These are phyloP conservation scores for Solanum raphanifolium DNA, from an alignment of 257 asterid genomes.

Conservation along the genomic window DNA sequence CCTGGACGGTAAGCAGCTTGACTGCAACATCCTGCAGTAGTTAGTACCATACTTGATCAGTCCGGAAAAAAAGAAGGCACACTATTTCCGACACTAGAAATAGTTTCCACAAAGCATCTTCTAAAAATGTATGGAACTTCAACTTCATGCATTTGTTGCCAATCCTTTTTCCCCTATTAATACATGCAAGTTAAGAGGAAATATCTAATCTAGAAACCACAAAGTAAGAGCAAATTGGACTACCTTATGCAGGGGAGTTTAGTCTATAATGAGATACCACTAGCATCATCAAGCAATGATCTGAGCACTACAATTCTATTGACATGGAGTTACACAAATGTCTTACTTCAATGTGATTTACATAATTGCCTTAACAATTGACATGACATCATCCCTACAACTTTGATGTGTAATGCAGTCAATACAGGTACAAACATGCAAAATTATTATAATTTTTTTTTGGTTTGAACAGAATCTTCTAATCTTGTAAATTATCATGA, in stretches of 20 bases:
- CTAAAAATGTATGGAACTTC: neutral
- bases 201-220: neutral
- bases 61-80: neutral
- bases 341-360: neutral
- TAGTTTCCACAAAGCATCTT: neutral
- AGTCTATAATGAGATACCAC: neutral
- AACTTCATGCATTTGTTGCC: neutral
- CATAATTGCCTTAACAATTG: neutral
- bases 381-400: neutral
- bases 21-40: slow-evolving; percentile 88
- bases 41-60: neutral
- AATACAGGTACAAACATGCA: neutral
- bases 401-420: neutral
- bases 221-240: neutral
- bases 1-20: slow-evolving; percentile 73
- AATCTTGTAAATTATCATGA: neutral
- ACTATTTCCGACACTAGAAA: neutral
- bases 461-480: neutral
- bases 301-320: neutral
- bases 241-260: neutral
- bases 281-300: neutral
- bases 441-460: neutral
- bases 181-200: neutral
- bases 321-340: neutral
- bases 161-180: neutral